Evolutionary conservation across 176 grass and related monocot genomes (phyloP).

Genomic region (Aegilops speltoides): DNA sequence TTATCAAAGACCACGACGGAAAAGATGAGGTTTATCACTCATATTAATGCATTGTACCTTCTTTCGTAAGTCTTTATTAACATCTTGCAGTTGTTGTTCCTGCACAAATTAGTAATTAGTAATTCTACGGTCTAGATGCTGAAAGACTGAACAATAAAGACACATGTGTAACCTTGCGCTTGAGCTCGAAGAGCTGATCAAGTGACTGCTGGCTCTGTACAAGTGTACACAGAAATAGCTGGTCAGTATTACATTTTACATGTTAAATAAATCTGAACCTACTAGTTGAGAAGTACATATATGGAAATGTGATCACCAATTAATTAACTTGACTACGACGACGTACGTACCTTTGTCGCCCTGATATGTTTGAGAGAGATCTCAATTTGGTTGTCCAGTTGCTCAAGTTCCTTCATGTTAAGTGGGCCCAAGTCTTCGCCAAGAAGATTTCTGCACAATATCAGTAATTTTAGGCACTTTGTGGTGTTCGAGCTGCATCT

Average conservation of each 20-base stretch:
- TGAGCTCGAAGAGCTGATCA: conserved; percentile 81
- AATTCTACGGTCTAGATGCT: neutral
- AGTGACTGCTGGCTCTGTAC: conserved; percentile 65
- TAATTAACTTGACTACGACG: neutral
- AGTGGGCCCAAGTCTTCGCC: conserved; percentile 78
- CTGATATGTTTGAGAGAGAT: conserved; percentile 76
- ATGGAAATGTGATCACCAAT: conserved; percentile 4
- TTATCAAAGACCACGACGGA: neutral
- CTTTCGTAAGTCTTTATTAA: conserved; percentile 66
- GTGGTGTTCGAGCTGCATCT: too few relatives aligned
- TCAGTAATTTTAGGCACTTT: neutral
- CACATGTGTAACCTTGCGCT: conserved; percentile 53
- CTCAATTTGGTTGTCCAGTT: conserved; percentile 83
- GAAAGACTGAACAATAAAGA: neutral
- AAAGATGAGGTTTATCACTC: neutral
- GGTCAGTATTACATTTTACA: neutral
- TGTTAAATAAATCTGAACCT: neutral
- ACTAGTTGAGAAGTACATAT: neutral
- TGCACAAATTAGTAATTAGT: conserved; percentile 23
- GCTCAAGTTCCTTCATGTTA: conserved; percentile 72
- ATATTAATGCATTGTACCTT: conserved; percentile 57
- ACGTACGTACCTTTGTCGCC: conserved; percentile 54
- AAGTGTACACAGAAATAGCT: conserved; percentile 10
- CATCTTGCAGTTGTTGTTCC: conserved; percentile 79
- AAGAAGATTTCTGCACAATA: conserved; percentile 73